These are phyloP conservation scores for Trifolium repens DNA, from an alignment of 306 rosid genomes.

Conservation along the genomic window DNA sequence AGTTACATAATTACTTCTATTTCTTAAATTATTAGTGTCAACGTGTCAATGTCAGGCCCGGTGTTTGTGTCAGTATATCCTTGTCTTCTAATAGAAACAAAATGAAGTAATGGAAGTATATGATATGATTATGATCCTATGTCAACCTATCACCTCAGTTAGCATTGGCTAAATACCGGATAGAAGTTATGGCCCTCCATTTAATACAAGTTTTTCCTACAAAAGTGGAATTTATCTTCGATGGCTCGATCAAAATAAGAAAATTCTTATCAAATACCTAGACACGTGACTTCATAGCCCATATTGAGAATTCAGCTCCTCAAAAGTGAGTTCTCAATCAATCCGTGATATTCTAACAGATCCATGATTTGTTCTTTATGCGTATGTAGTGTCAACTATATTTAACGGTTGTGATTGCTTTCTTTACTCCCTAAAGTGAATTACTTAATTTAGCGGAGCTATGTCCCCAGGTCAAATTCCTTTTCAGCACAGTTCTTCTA, in stretches of 20 bases:
- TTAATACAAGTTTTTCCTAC: no score
- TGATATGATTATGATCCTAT: neutral
- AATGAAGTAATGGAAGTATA: constrained; percentile 12
- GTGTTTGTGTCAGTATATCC: neutral
- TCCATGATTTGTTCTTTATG: neutral
- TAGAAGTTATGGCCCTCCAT: no score
- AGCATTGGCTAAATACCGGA: no score
- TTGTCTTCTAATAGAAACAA: neutral
- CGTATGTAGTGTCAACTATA: neutral
- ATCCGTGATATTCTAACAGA: neutral
- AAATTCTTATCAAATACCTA: no score
- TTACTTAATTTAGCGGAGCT: constrained; percentile 1
- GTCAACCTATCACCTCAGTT: no score
- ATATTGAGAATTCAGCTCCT: no score
- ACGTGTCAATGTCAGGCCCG: neutral
- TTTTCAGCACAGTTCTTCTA: constrained; percentile 44
- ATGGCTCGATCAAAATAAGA: no score
- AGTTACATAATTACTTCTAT: neutral
- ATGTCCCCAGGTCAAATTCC: constrained; percentile 27
- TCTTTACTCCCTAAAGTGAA: neutral
- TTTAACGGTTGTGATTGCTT: neutral
- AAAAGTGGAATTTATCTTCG: no score
- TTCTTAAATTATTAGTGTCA: neutral
- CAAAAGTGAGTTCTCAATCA: no score
- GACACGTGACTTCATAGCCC: no score